phyloP scores from a whole-genome alignment of 805 yeast genomes.

The Metschnikowia corniflorae region DNA sequence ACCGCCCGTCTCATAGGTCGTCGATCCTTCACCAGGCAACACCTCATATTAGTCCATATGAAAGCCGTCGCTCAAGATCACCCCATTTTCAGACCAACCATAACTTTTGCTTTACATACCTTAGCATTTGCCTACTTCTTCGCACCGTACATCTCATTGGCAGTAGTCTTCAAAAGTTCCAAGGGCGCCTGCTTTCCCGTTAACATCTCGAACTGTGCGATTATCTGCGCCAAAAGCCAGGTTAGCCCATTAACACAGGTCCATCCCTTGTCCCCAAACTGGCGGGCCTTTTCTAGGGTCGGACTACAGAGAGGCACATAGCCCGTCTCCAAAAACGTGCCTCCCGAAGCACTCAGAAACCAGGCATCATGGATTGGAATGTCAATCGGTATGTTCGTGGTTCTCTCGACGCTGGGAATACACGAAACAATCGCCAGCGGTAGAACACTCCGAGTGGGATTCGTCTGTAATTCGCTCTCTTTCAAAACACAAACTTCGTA shows the following conservation, averaged over 20 bases:
- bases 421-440: constrained; percentile 15
- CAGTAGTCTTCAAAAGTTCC: constrained; percentile 10
- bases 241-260: constrained; percentile 15
- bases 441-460: neutral
- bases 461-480: neutral
- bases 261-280: constrained; percentile 14
- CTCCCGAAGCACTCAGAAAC: constrained; percentile 15
- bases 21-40: too few relatives aligned
- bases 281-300: constrained; percentile 2
- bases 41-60: too few relatives aligned
- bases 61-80: too few relatives aligned
- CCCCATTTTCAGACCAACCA: too few relatives aligned
- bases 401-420: constrained; percentile 9
- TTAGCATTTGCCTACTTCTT: too few relatives aligned
- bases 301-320: constrained; percentile 1
- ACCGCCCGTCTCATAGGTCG: too few relatives aligned
- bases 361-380: constrained; percentile 10
- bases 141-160: neutral
- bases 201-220: constrained; percentile 18
- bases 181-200: constrained; percentile 18
- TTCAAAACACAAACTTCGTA: constrained; percentile 1
- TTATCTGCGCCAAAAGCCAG: constrained; percentile 14
- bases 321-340: constrained; percentile 10
- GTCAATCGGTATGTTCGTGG: constrained; percentile 4
- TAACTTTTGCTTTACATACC: too few relatives aligned